Percentiles rank a stretch among this genome's conserved stretches.
Evolutionary conservation across 192 early-diverging fungal species (phyloP).

Genomic region (Entomortierella parvispora): DNA sequence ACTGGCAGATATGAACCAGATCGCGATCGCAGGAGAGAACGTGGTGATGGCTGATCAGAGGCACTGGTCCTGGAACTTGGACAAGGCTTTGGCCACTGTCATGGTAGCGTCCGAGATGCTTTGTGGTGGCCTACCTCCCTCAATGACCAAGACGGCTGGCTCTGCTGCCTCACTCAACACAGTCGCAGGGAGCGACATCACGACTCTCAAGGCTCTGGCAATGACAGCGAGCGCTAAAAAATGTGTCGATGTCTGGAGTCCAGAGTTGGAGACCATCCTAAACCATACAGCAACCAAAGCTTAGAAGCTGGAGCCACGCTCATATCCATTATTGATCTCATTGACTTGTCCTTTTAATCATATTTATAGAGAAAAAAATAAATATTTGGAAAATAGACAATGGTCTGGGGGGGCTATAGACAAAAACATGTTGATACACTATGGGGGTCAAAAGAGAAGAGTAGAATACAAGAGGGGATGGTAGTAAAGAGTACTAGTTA

Average conservation of each 20-base stretch:
- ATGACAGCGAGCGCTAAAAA: slow-evolving; percentile 18
- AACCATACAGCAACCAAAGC: slow-evolving; percentile 13
- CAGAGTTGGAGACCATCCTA: slow-evolving; percentile 26
- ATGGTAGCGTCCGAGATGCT: slow-evolving; percentile 41
- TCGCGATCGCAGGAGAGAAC: slow-evolving; percentile 21
- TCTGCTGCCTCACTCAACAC: not conserved
- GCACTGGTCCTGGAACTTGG: slow-evolving; percentile 43
- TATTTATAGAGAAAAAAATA: too few species aligned
- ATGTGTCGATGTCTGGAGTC: slow-evolving; percentile 26
- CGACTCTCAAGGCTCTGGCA: not conserved
- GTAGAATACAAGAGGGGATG: too few species aligned
- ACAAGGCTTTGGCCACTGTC: slow-evolving; percentile 30
- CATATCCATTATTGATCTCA: not conserved
- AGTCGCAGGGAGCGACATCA: not conserved
- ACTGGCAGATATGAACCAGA: slow-evolving; percentile 21
- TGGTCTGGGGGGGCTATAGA: too few species aligned
- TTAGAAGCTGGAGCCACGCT: not conserved
- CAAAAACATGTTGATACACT: too few species aligned
- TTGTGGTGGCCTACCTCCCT: slow-evolving; percentile 18
- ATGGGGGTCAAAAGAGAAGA: too few species aligned
- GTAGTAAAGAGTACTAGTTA: too few species aligned
- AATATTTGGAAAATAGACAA: too few species aligned
- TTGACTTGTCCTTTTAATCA: too few species aligned
- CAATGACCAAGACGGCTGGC: not conserved
- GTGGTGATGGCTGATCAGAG: slow-evolving; percentile 22